A percentile compares a stretch with the other conserved stretches of the same genome.
phyloP scores from a whole-genome alignment of 2,329 filamentous ascomycete species.

The Phoma sp. region DNA sequence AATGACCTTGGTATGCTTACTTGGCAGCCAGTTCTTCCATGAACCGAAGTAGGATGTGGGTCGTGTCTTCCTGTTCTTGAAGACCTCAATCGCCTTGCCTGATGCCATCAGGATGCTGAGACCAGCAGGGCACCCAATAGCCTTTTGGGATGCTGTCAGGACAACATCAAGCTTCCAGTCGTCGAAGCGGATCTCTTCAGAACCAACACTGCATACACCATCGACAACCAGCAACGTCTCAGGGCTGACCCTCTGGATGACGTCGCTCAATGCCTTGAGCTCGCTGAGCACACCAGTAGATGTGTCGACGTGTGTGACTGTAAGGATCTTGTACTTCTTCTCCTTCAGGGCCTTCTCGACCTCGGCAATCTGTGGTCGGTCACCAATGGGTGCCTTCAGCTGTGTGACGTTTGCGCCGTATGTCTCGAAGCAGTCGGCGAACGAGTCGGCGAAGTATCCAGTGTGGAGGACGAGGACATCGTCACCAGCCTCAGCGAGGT shows the following conservation, averaged over 20 bases:
- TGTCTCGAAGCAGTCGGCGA: constrained; percentile 87
- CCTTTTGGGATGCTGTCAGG: constrained; percentile 94
- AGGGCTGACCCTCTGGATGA: constrained; percentile 86
- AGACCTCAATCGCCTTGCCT: constrained; percentile 80
- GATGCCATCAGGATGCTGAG: constrained; percentile 95
- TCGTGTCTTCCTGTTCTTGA: constrained; percentile 81
- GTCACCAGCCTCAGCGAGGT: constrained; percentile 88
- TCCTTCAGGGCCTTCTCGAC: constrained; percentile 87
- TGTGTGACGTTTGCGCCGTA: constrained; percentile 93
- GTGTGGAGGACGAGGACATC: constrained; percentile 92
- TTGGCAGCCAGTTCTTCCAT: constrained; percentile 96
- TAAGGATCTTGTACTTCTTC: constrained; percentile 93
- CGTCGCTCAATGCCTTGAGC: constrained; percentile 80
- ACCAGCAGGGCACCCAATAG: constrained; percentile 92
- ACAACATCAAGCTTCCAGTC: constrained; percentile 93
- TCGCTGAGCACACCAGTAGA: constrained; percentile 96
- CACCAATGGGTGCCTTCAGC: constrained; percentile 86
- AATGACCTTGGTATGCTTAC: constrained; percentile 54
- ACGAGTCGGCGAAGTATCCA: constrained; percentile 96
- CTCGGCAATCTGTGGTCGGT: constrained; percentile 83
- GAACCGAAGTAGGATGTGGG: constrained; percentile 92
- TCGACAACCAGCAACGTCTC: constrained; percentile 93
- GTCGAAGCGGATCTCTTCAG: constrained; percentile 95
- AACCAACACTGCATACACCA: constrained; percentile 95
- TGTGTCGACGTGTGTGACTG: constrained; percentile 96